phyloP scores from a whole-genome alignment of 2,329 filamentous ascomycete genomes.

The Botrytis medusae region DNA sequence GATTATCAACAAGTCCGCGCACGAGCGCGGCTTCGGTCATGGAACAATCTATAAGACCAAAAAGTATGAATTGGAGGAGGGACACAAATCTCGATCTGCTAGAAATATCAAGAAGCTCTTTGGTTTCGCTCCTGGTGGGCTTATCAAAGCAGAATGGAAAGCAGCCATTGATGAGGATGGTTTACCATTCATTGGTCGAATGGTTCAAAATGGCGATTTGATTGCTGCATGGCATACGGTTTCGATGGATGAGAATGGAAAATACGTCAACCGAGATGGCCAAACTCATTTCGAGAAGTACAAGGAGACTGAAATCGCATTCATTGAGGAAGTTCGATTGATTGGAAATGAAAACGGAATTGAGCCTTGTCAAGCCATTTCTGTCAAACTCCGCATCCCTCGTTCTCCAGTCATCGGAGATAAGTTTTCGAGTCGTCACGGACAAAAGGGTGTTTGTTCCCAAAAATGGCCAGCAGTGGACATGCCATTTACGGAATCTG shows the following conservation, averaged over 20 bases:
- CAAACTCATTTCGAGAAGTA: conserved; percentile 88
- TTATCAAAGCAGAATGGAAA: conserved; percentile 69
- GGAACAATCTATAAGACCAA: conserved; percentile 98
- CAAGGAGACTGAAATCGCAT: conserved; percentile 86
- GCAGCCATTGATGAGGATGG: conserved; percentile 83
- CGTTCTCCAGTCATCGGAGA: conserved; percentile 92
- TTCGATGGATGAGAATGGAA: conserved; percentile 72
- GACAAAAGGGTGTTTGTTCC: conserved; percentile 94
- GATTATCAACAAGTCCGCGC: conserved; percentile 97
- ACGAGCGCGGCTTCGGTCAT: conserved; percentile 93
- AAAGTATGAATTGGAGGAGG: conserved; percentile 81
- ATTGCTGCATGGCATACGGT: conserved; percentile 91
- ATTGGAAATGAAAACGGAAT: conserved; percentile 81
- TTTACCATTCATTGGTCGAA: conserved; percentile 74
- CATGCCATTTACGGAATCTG: conserved; percentile 95
- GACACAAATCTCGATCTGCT: conserved; percentile 61
- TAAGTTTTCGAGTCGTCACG: conserved; percentile 98
- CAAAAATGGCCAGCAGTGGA: conserved; percentile 93
- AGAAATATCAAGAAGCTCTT: conserved; percentile 79
- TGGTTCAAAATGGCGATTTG: conserved; percentile 77
- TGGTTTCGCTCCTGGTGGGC: conserved; percentile 79
- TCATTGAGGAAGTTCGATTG: conserved; percentile 88
- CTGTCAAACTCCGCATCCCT: conserved; percentile 89
- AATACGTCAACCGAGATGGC: conserved; percentile 82
- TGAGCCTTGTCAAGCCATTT: conserved; percentile 83